Conservation (phyloP, 768 basidiomycete genomes). For the Lactarius quietus region DNA sequence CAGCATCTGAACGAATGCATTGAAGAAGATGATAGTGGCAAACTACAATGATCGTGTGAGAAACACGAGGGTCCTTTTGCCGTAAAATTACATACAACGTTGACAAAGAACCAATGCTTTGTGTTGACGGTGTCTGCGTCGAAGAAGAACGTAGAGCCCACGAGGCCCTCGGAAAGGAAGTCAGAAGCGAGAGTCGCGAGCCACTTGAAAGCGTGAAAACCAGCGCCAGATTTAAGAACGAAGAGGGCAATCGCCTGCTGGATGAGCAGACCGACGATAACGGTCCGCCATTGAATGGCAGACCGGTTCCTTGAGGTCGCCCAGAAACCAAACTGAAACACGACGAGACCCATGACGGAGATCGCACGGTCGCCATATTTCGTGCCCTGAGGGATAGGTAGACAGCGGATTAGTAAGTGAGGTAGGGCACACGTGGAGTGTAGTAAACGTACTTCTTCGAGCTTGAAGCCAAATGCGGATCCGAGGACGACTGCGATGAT, state of each 20-base stretch:
- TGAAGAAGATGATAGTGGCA: conserved; percentile 85
- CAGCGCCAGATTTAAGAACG: conserved; percentile 80
- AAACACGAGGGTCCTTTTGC: not conserved
- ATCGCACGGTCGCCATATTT: conserved; percentile 79
- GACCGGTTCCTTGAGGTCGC: conserved; percentile 57
- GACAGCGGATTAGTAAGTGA: conserved; percentile 9
- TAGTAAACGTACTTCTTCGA: conserved; percentile 44
- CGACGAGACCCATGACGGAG: conserved; percentile 70
- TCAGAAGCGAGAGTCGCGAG: conserved; percentile 75
- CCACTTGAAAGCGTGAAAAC: conserved; percentile 81
- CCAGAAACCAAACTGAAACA: conserved; percentile 80
- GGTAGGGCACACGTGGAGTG: not conserved
- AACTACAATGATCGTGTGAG: conserved; percentile 39
- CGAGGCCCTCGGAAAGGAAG: conserved; percentile 64
- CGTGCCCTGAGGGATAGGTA: conserved; percentile 40
- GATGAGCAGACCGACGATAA: conserved; percentile 79
- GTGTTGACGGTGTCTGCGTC: conserved; percentile 50
- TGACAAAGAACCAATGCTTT: conserved; percentile 85
- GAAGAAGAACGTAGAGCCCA: conserved; percentile 83
- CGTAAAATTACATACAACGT: conserved; percentile 47
- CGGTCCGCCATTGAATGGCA: conserved; percentile 79
- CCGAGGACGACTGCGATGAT: conserved; percentile 78
- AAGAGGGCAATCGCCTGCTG: conserved; percentile 88
- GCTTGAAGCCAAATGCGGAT: conserved; percentile 79
- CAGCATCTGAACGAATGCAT: conserved; percentile 88